Conservation (phyloP, 1,284 basidiomycete genomes). For the Dichomitus squalens region DNA sequence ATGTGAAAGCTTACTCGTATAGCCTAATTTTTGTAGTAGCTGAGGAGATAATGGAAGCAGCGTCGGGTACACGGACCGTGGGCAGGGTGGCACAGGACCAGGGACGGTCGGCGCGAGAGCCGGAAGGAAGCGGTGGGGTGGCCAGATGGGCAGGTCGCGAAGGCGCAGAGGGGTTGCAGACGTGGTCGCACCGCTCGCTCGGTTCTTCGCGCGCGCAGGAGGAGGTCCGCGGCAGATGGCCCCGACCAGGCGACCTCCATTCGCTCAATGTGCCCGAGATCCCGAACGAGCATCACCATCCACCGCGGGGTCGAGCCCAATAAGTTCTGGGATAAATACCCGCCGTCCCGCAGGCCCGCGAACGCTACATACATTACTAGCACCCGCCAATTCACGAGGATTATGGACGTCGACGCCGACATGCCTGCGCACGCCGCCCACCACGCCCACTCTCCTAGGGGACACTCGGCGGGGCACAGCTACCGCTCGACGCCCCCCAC, state of each 20-base stretch:
- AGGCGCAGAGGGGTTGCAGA: neutral
- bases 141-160: neutral
- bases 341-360: too few relatives aligned
- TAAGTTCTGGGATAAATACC: slow-evolving; percentile 12
- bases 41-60: slow-evolving; percentile 7
- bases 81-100: neutral
- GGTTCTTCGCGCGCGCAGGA: neutral
- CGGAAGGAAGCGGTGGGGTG: neutral
- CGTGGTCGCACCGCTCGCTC: neutral
- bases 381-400: neutral
- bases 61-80: neutral
- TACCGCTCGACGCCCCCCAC: neutral
- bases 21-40: slow-evolving; percentile 8
- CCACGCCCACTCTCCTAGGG: neutral
- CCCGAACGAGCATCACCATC: slow-evolving; percentile 9
- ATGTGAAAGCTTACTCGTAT: slow-evolving; percentile 9
- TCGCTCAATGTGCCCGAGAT: slow-evolving; percentile 3
- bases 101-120: neutral
- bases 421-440: slow-evolving; percentile 13
- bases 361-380: neutral
- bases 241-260: slow-evolving; percentile 5
- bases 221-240: slow-evolving; percentile 2
- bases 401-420: slow-evolving; percentile 23
- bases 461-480: neutral
- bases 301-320: neutral